Base-by-base conservation (phyloP, 345 rosid genomes). In the Mallotus nudiflorus region DNA sequence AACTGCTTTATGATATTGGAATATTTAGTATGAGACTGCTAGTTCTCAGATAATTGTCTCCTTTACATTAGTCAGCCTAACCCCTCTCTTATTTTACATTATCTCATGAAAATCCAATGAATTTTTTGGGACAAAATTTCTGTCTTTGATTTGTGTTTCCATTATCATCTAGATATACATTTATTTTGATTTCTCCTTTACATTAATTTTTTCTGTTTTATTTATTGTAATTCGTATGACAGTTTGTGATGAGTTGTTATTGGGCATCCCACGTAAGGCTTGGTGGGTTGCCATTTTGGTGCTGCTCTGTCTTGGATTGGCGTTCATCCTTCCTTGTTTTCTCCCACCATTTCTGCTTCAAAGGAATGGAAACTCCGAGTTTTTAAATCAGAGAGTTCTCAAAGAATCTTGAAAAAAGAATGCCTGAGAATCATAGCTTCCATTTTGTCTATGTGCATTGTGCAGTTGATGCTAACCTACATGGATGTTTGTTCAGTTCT, bases 161-260 rank as follows among this genome's bases (percentile, higher is more conserved):
- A 15, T 40, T 13, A 1, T 27, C 52, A 42, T 22, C 31, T 40
- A 16, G 31, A 62, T 19, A 62, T 19, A 22, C 13, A 5, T 25
- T 24, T 24, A 15, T 44, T 40, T 27, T 22, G 14, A 11, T 52
- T 52, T 54, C 35, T 44, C 39, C 35, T 5, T 19, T 4, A 25
- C 53, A 14, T 39, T 40, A 11, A 5, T 46, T 25, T 62, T 9
- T 16, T 40, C 39, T 18, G 15, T 67, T n/a, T 55, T 27, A 9
- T n/a, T 53, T 24, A 5, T 51, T 42, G 62, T 39, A 11, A 33
- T 22, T 51, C 24, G 9, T 50, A 35, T 83, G 62, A 65, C 97
- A 90, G 93, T 88, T 74, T 89, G 96, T 64, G 96, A 94, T 72
- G 93, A 94, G 46, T 78, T 89, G 56, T 59, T 88, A 20, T 66